These are phyloP conservation scores for Serpula lacrymans DNA, from an alignment of 768 basidiomycete genomes.

Conservation along the genomic window DNA sequence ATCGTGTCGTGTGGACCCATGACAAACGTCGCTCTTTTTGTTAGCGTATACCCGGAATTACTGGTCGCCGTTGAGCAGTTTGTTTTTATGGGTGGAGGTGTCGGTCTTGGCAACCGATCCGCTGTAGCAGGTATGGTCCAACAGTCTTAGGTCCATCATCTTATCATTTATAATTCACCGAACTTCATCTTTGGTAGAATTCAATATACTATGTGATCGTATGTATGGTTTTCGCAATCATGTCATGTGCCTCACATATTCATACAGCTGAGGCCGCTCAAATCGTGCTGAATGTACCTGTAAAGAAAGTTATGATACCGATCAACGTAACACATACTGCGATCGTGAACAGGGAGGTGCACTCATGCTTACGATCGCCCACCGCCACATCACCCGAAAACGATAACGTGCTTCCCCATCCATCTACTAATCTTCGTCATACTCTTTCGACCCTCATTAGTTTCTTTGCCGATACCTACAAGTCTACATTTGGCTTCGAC, in stretches of 20 bases:
- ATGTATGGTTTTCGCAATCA: constrained; percentile 23
- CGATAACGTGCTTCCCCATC: constrained; percentile 11
- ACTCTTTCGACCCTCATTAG: constrained; percentile 71
- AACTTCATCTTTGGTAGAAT: constrained; percentile 43
- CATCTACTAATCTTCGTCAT: constrained; percentile 54
- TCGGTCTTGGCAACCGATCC: constrained; percentile 79
- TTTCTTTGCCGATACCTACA: constrained; percentile 73
- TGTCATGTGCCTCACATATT: background rate
- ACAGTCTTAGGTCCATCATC: background rate
- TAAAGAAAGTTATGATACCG: constrained; percentile 74
- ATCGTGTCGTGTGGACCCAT: constrained; percentile 79
- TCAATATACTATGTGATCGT: constrained; percentile 83
- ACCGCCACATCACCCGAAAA: constrained; percentile 22
- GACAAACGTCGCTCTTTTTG: constrained; percentile 77
- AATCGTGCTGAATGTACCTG: constrained; percentile 70
- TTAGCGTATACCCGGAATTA: constrained; percentile 54
- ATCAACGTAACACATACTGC: constrained; percentile 88
- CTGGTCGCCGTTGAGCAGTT: constrained; percentile 46
- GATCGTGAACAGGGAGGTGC: constrained; percentile 60
- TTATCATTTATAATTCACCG: background rate
- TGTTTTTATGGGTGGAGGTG: constrained; percentile 86
- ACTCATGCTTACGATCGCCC: constrained; percentile 50
- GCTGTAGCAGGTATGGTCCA: constrained; percentile 57
- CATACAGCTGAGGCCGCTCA: constrained; percentile 72
- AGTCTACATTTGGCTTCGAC: constrained; percentile 74